Conservation (phyloP, 1,284 basidiomycete species). For the Austropuccinia psidii region DNA sequence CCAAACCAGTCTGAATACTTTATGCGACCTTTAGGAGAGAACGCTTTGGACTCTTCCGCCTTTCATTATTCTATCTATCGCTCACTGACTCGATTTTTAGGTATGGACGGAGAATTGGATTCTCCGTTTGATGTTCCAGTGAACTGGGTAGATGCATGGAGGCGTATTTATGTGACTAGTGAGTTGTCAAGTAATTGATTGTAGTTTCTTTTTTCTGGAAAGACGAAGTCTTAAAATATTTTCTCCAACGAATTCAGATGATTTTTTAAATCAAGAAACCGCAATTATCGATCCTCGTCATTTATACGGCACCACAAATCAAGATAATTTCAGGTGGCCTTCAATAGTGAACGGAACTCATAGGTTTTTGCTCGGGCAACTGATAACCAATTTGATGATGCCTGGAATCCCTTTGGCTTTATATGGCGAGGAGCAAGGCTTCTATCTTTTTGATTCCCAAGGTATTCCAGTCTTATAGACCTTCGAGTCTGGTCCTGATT, state of each 20-base stretch:
- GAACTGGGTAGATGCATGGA: constrained; percentile 80
- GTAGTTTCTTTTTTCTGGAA: too few relatives aligned
- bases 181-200: background rate
- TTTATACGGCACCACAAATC: constrained; percentile 76
- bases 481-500: background rate
- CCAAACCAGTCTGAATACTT: constrained; percentile 62
- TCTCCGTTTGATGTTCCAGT: constrained; percentile 71
- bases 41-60: constrained; percentile 65
- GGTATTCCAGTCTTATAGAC: constrained; percentile 3
- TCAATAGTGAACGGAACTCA: constrained; percentile 71
- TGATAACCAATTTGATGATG: constrained; percentile 69
- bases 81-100: constrained; percentile 68
- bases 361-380: constrained; percentile 63
- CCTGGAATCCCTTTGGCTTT: constrained; percentile 69
- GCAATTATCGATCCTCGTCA: constrained; percentile 69
- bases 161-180: constrained; percentile 69
- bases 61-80: constrained; percentile 92
- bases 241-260: constrained; percentile 51
- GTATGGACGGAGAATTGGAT: constrained; percentile 83
- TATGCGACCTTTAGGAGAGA: constrained; percentile 59
- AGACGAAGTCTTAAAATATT: too few relatives aligned
- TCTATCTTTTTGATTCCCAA: constrained; percentile 31
- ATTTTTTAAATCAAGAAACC: constrained; percentile 66
- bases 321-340: constrained; percentile 90
- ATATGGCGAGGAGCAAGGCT: constrained; percentile 34